Evolutionary conservation across 2,329 filamentous ascomycete species (phyloP).

Genomic region (Ophiosphaerella herpotricha): DNA sequence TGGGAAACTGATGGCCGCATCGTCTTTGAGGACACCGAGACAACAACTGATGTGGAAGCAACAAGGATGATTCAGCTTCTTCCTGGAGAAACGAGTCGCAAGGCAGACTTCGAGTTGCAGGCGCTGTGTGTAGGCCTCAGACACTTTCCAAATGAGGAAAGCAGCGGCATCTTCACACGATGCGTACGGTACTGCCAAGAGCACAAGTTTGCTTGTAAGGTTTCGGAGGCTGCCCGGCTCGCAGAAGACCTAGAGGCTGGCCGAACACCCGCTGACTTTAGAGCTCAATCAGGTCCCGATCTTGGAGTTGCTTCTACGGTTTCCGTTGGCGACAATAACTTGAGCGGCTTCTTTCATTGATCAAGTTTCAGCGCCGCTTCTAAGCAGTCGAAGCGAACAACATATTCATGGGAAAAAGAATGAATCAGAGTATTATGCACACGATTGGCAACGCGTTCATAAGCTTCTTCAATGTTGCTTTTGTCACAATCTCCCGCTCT

Average conservation of each 20-base stretch:
- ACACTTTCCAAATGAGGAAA: constrained; percentile 18
- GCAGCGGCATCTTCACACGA: constrained; percentile 32
- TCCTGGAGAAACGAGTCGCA: constrained; percentile 1
- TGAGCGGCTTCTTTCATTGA: too few species aligned
- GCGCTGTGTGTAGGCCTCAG: constrained; percentile 18
- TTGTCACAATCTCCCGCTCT: too few species aligned
- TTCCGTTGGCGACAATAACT: too few species aligned
- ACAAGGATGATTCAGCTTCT: constrained; percentile 26
- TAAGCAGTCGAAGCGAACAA: too few species aligned
- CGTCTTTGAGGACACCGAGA: constrained; percentile 5
- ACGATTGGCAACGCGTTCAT: too few species aligned
- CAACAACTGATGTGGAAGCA: constrained; percentile 13
- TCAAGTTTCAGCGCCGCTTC: too few species aligned
- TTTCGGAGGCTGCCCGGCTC: constrained; percentile 17
- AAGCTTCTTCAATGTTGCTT: too few species aligned
- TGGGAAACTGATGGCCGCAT: constrained; percentile 16
- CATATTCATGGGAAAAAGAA: too few species aligned
- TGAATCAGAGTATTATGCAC: too few species aligned
- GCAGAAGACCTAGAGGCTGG: constrained; percentile 14
- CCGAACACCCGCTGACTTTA: neutral
- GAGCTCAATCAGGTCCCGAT: too few species aligned
- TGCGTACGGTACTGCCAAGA: constrained; percentile 32
- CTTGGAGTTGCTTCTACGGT: too few species aligned
- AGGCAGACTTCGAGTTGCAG: constrained; percentile 21
- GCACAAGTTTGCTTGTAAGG: constrained; percentile 12